Base-by-base conservation (phyloP, 352 stramenopile species). In the Pilasporangium apinafurcum region DNA sequence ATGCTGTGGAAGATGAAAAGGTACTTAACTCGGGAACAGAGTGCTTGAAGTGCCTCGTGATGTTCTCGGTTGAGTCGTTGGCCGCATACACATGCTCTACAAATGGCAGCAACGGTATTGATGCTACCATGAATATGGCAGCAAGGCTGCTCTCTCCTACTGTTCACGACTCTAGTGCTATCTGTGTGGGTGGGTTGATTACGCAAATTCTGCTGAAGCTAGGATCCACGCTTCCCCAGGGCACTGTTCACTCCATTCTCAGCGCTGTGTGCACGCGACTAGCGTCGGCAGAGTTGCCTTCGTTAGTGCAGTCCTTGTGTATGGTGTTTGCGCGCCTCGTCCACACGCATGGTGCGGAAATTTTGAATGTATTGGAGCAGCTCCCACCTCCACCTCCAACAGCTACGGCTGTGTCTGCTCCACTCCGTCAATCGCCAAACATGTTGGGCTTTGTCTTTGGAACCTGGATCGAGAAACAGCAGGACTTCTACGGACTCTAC, bases 21-120 rank as follows among this genome's bases (percentile, higher is more conserved):
- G 70, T 89, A 21, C 61, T 92, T 2, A 86, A 82, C 49, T 57
- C 63, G 8, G 77, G 81, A 10, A 75, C 77, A 1, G 77, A 92
- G 44, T 89, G 77, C 53, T 68, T 92, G 24, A 92, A 92, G 55
- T 90, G 75, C 75, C 49, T 89, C 20, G 74, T 92, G 5, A 86
- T 88, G 73, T 84, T 88, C 44, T 64, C 77, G 0, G 67, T 86
- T 4, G 71, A 85, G 13, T 40, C 79, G 28, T 53, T 92, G 4
- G 64, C 68, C 9, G 62, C 75, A 14, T 83, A 80, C 48, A 56
- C 37, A n/a, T 66, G 47, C 18, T 59, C 44, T 20, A 57, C 57
- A 4, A 52, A 44, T 31, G 75, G 74, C 13, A 44, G 13, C 31
- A 81, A 58, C 22, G 77, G 77, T 17, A 65, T 89, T 26, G 77